Base-by-base conservation (phyloP, 164 flowering plant genomes). In the Tetracentron sinense region DNA sequence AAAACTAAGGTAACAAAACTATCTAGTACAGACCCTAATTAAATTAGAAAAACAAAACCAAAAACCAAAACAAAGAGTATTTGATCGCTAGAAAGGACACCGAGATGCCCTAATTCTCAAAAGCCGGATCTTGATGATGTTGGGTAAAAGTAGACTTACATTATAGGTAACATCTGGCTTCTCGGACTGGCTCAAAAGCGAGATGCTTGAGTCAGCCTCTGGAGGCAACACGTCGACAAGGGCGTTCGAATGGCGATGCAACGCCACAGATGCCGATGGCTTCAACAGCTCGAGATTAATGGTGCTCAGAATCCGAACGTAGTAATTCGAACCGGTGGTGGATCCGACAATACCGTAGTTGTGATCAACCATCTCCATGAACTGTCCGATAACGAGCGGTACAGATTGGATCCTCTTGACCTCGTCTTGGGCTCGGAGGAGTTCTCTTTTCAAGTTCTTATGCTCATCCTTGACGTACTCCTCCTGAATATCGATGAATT, bases 361-460 rank as follows among this genome's bases (percentile, higher is more conserved):
- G n/a, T n/a, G n/a, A n/a, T n/a, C n/a, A n/a, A n/a, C n/a, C n/a
- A n/a, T n/a, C n/a, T n/a, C n/a, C n/a, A 92, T 92, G 69, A 92
- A 92, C 82, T 92, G 98, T 1, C 97, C 98, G 35, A 92, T 92
- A 6, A 92, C 98, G 5, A 92, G 82, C 0, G 98, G 98, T 50
- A 92, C 98, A 12, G 97, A 92, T 57, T 92, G 98, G 69, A 92
- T 92, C 82, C 98, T 69, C 81, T 88, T 92, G 14, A 92, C 98
- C 83, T 92, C 98, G 64, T 92, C 98, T 68, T 92, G 97, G 2
- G 94, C 96, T 7, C 98, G 76, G 4, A 92, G 82, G 22, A 78
- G 89, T 76, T 92, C 98, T 20, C 97, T 75, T 72, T 88, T 87
- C 57, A 92, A 81, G 65, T 92, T 92, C 82, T 92, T 92, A 66